Percentiles rank a stretch among this genome's conserved stretches.
phyloP scores from a whole-genome alignment of 192 early-diverging fungal species.

The Backusella westeae region DNA sequence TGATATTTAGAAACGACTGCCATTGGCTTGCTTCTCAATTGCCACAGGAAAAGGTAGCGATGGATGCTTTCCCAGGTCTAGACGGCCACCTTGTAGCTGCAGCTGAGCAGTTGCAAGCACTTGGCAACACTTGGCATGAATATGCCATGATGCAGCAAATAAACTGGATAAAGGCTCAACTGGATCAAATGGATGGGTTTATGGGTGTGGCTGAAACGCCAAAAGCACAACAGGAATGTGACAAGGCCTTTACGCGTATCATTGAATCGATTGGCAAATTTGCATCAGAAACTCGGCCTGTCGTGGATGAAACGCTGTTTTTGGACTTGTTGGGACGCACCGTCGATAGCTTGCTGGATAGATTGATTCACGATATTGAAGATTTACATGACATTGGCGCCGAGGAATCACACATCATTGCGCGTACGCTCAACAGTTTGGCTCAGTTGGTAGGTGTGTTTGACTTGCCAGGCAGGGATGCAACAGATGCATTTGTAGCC shows the following conservation, averaged over 20 bases:
- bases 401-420: slow-evolving; percentile 27
- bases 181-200: slow-evolving; percentile 23
- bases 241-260: not conserved
- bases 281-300: slow-evolving; percentile 8
- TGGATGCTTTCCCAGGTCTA: slow-evolving; percentile 9
- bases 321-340: slow-evolving; percentile 20
- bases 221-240: slow-evolving; percentile 13
- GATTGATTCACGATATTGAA: slow-evolving; percentile 26
- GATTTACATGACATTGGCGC: slow-evolving; percentile 34
- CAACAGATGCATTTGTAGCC: not conserved
- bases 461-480: slow-evolving; percentile 22
- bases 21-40: slow-evolving; percentile 57
- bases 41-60: slow-evolving; percentile 11
- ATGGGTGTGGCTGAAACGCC: slow-evolving; percentile 5
- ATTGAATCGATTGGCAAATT: not conserved
- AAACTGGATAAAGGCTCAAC: not conserved
- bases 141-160: slow-evolving; percentile 15
- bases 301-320: slow-evolving; percentile 17
- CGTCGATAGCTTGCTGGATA: slow-evolving; percentile 12
- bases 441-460: slow-evolving; percentile 27
- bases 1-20: slow-evolving; percentile 73
- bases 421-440: slow-evolving; percentile 21
- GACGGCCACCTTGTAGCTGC: not conserved
- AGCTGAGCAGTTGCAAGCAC: slow-evolving; percentile 7
- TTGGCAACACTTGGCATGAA: slow-evolving; percentile 29